phyloP scores from a whole-genome alignment of 495 filamentous ascomycete genomes.

The Aspergillus biplanus region DNA sequence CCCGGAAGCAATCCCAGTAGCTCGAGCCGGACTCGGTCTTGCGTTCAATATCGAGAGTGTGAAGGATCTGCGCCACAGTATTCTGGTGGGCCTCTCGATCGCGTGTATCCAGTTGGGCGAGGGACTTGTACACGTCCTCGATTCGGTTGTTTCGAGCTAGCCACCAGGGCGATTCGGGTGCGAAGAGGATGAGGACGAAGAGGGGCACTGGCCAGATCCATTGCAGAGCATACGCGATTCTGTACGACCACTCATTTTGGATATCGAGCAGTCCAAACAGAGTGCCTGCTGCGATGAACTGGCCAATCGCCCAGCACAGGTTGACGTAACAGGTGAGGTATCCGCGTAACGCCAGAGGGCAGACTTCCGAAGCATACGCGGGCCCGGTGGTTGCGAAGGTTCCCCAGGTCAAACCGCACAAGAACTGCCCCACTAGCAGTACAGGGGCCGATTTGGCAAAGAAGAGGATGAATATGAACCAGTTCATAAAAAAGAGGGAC shows the following conservation, averaged over 20 bases:
- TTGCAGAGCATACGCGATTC: slow-evolving; percentile 63
- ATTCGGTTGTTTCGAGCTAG: slow-evolving; percentile 58
- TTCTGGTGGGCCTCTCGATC: slow-evolving; percentile 37
- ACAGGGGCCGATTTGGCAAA: slow-evolving; percentile 8
- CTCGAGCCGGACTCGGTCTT: slow-evolving; percentile 59
- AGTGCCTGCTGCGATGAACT: slow-evolving; percentile 59
- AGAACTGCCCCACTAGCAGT: slow-evolving; percentile 11
- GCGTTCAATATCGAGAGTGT: slow-evolving; percentile 64
- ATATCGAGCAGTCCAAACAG: slow-evolving; percentile 51
- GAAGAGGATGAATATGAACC: slow-evolving; percentile 48
- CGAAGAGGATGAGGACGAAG: slow-evolving; percentile 56
- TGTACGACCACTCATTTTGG: slow-evolving; percentile 47
- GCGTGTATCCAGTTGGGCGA: slow-evolving; percentile 41
- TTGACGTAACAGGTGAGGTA: slow-evolving; percentile 64
- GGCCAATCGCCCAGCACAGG: slow-evolving; percentile 70
- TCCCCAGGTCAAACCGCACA: slow-evolving; percentile 10
- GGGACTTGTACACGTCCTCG: slow-evolving; percentile 47
- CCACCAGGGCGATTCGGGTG: slow-evolving; percentile 69
- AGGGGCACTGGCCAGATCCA: slow-evolving; percentile 70
- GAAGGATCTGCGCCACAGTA: slow-evolving; percentile 55
- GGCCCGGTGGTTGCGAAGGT: slow-evolving; percentile 2
- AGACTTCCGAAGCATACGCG: slow-evolving; percentile 51
- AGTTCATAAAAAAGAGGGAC: slow-evolving; percentile 48
- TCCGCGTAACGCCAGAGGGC: slow-evolving; percentile 58
- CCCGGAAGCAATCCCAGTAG: slow-evolving; percentile 73